Evolutionary conservation across 2,329 filamentous ascomycete genomes (phyloP).

Genomic region (Paraphoma chrysanthemicola): DNA sequence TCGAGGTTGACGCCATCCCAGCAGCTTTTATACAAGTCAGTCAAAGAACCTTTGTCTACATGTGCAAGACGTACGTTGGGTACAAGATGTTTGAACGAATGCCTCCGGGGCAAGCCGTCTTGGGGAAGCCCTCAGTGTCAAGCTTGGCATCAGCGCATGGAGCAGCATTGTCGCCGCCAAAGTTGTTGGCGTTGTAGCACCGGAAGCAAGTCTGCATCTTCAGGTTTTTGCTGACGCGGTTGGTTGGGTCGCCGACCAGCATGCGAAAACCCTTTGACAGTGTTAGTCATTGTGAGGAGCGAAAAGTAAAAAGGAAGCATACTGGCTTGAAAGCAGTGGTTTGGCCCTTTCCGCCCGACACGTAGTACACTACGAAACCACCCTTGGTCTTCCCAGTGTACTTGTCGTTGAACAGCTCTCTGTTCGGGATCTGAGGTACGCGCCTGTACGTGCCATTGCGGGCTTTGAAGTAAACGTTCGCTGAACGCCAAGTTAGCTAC

Average conservation of each 20-base stretch:
- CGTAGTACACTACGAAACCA: slow-evolving; percentile 58
- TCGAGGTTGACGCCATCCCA: slow-evolving; percentile 59
- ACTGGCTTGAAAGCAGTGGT: slow-evolving; percentile 53
- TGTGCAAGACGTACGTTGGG: slow-evolving; percentile 10
- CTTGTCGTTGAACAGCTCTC: slow-evolving; percentile 34
- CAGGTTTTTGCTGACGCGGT: slow-evolving; percentile 23
- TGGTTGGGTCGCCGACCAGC: slow-evolving; percentile 51
- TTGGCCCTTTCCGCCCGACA: slow-evolving; percentile 49
- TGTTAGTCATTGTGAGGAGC: no score
- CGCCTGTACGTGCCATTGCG: slow-evolving; percentile 42
- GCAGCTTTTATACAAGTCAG: slow-evolving; percentile 8
- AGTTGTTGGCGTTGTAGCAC: slow-evolving; percentile 55
- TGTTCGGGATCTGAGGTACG: slow-evolving; percentile 37
- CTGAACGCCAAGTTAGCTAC: no score
- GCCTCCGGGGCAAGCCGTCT: slow-evolving; percentile 22
- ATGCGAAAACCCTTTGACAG: slow-evolving; percentile 44
- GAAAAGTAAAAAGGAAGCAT: slow-evolving; percentile 13
- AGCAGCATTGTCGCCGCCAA: slow-evolving; percentile 51
- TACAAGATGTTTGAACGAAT: slow-evolving; percentile 34
- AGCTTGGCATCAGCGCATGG: slow-evolving; percentile 32
- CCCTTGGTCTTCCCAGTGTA: slow-evolving; percentile 45
- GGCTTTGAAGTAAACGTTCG: slow-evolving; percentile 43
- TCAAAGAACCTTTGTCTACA: no score
- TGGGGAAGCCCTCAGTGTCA: slow-evolving; percentile 22
- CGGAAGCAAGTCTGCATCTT: slow-evolving; percentile 54